Base-by-base conservation (phyloP, 2,329 filamentous ascomycete species). In the Tolypocladium sp. region DNA sequence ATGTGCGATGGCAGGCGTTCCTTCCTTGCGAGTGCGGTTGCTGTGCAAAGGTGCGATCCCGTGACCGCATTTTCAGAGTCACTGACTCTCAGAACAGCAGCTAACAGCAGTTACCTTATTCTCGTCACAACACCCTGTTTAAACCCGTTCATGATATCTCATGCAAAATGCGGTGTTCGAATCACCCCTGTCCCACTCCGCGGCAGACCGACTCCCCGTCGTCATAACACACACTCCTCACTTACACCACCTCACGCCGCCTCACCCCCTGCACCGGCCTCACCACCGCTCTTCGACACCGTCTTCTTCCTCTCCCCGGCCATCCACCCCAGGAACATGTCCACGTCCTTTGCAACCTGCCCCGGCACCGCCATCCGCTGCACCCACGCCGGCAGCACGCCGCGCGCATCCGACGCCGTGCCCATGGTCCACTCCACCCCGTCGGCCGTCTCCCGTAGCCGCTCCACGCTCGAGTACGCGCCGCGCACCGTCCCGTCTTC, bases 341-440 rank as follows among this genome's bases (percentile, higher is more conserved):
- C 82, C 8, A 91, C 88, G 68, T 92, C 89, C 73, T 90, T 89
- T 22, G 83, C 82, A 55, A 92, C 78, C 61, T 82, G 79, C 1
- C 79, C 79, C 1, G 86, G 82, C 55, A 90, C 77, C 4, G 81
- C 83, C 69, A 82, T 66, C 62, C 83, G 85, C 76, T 92, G 89
- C 64, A 88, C 69, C 76, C 79, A 85, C 69, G 80, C 76, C 0
- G 90, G 90, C 59, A 92, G 67, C 35, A 80, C 71, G 0, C 90
- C 90, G 58, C 79, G 79, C 0, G 89, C 89, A 69, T 92, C 83
- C 60, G 85, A 88, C 13, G 86, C 82, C 12, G 89, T 92, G 10
- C 84, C 88, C 88, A 93, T 92, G 60, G 87, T 76, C 90, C 90
- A 94, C 71, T 88, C 85, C 54, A 90, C 62, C 1, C 75, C 73